Conservation (phyloP, 2,329 filamentous ascomycete genomes). For the Pseudogymnoascus sp. region DNA sequence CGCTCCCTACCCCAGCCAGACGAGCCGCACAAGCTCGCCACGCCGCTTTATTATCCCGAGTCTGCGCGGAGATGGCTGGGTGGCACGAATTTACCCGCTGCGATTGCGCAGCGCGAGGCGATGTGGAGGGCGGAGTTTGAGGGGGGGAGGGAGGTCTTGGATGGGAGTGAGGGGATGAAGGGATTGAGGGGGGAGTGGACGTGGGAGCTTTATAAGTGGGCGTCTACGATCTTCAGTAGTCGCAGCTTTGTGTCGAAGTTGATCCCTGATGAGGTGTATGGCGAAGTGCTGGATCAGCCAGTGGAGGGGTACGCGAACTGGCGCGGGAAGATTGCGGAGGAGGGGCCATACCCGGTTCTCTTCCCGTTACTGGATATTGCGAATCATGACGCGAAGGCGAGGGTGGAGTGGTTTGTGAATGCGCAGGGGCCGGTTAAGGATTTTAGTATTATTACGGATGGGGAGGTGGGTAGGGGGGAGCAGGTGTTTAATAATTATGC, state of each 20-base stretch:
- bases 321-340: not conserved
- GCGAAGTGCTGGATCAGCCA: not conserved
- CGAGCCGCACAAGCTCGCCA: conserved; percentile 40
- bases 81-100: conserved; percentile 25
- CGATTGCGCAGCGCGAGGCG: conserved; percentile 19
- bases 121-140: conserved; percentile 24
- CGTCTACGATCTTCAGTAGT: conserved; percentile 56
- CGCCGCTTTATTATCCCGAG: conserved; percentile 56
- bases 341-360: conserved; percentile 41
- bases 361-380: conserved; percentile 61
- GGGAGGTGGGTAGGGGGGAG: conserved; percentile 40
- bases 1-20: conserved; percentile 54
- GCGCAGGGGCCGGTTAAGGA: conserved; percentile 35
- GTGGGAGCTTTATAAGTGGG: conserved; percentile 51
- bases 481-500: conserved; percentile 62
- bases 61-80: conserved; percentile 48
- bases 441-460: conserved; percentile 37
- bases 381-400: conserved; percentile 55
- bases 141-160: conserved; percentile 18
- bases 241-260: conserved; percentile 56
- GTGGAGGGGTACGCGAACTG: not conserved
- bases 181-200: conserved; percentile 16
- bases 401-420: conserved; percentile 42
- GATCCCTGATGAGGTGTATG: conserved; percentile 31
- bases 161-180: not conserved